Evolutionary conservation across 371 early-diverging fungal species (phyloP).

Genomic region (Edhazardia aedis): DNA sequence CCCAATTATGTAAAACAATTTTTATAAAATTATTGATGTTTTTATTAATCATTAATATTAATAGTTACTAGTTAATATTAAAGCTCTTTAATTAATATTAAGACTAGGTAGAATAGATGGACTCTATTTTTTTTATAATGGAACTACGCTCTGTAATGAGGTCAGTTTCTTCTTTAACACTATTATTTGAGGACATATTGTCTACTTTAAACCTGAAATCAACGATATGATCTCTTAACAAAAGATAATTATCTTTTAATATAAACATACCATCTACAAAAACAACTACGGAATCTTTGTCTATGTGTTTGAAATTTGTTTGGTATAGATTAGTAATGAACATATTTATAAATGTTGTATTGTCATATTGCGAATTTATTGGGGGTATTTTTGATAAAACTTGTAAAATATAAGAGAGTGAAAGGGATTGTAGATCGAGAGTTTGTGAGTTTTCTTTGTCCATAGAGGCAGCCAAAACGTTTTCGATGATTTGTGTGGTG

Average conservation of each 20-base stretch:
- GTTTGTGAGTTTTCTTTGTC: constrained; percentile 30
- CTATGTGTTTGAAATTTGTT: constrained; percentile 24
- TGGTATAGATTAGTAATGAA: constrained; percentile 11
- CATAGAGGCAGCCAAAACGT: constrained; percentile 33
- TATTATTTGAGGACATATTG: no score
- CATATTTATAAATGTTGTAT: constrained; percentile 9
- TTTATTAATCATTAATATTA: no score
- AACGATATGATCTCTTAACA: constrained; percentile 29
- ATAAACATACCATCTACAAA: constrained; percentile 34
- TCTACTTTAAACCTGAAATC: constrained; percentile 36
- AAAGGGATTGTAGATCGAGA: constrained; percentile 12
- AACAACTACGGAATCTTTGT: constrained; percentile 14
- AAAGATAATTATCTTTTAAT: constrained; percentile 4
- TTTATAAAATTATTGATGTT: no score
- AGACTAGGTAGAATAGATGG: no score
- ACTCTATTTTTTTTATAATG: no score
- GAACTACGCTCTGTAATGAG: no score
- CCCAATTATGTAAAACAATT: no score
- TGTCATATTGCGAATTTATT: constrained; percentile 5
- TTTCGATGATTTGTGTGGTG: constrained; percentile 20
- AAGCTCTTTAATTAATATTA: no score
- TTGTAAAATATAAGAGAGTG: constrained; percentile 17
- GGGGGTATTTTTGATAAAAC: constrained; percentile 11
- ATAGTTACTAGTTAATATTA: no score
- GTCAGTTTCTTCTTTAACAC: no score